phyloP scores from a whole-genome alignment of 2,329 filamentous ascomycete genomes.

The Aspergillus caelatus region DNA sequence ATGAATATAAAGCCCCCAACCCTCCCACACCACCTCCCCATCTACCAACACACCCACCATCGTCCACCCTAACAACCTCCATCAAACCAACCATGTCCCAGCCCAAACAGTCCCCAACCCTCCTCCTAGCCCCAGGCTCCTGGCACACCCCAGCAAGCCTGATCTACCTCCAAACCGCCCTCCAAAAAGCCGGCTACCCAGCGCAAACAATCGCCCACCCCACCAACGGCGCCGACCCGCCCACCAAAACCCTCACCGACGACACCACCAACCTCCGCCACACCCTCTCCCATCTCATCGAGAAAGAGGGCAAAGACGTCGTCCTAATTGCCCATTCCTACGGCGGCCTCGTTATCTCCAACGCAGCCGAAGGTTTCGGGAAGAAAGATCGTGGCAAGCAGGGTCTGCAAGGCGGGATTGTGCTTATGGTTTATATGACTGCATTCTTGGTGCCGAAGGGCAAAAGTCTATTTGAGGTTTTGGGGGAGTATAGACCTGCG shows the following conservation, averaged over 20 bases:
- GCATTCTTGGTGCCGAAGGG: slow-evolving; percentile 42
- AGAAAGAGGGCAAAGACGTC: slow-evolving; percentile 26
- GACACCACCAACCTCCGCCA: slow-evolving; percentile 35
- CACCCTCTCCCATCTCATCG: slow-evolving; percentile 28
- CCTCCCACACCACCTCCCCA: background rate
- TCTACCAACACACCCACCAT: background rate
- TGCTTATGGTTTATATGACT: slow-evolving; percentile 35
- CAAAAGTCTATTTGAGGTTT: slow-evolving; percentile 32
- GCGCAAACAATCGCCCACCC: slow-evolving; percentile 34
- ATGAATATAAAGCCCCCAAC: background rate
- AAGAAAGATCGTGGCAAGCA: slow-evolving; percentile 23
- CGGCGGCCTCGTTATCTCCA: slow-evolving; percentile 34
- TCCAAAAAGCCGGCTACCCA: slow-evolving; percentile 36
- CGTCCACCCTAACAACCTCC: background rate
- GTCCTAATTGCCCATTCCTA: slow-evolving; percentile 39
- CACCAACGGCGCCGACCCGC: slow-evolving; percentile 31
- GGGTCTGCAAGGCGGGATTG: slow-evolving; percentile 33
- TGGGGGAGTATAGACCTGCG: slow-evolving; percentile 24
- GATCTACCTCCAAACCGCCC: slow-evolving; percentile 30
- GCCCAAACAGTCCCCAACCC: slow-evolving; percentile 16
- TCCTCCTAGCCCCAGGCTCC: slow-evolving; percentile 46
- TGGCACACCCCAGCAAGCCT: slow-evolving; percentile 41
- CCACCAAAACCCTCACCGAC: slow-evolving; percentile 37
- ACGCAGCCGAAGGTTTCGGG: slow-evolving; percentile 32
- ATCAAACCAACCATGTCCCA: background rate